Evolutionary conservation across 305 asterid genomes (phyloP), one percentile per base, ranked within the genome.

Genomic region (Fraxinus platypoda): DNA sequence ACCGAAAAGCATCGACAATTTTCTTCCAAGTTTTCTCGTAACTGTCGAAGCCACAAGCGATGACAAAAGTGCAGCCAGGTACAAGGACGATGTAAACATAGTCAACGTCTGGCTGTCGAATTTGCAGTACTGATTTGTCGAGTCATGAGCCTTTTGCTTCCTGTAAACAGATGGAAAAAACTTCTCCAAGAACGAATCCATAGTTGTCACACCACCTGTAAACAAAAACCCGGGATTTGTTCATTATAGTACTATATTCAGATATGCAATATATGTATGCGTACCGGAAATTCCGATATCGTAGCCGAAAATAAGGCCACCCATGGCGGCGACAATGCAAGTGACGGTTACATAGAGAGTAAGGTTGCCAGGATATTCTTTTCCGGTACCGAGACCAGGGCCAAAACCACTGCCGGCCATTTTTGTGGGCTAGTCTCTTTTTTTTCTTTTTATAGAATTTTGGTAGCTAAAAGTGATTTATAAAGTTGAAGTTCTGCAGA

Each of bases 231-330:
- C 17, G 33, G 33, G 57, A 46, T 46, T 46, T 46, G 2, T 46
- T 46, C 57, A 3, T 46, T 46, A 13, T 49, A 49, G 21, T 49
- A 49, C 21, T 15, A 46, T 46, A 13, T 46, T 13, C 1, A 3
- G 57, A 9, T 8, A 25, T 23, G 31, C 73, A 64, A 25, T 23
- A 25, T 64, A 9, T 8, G 73, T 26, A 13, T 19, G 52, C 35
- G 9, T 82, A 93, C 98, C 98, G 23, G 98, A 95, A 86, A 95
- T 93, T 11, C 98, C 98, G 0, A 95, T 90, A 77, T 95, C 98
- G 54, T 95, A 95, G 76, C 98, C 98, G 75, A 95, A 95, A 59
- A 95, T 95, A 8, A 95, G 92, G 11, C 98, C 98, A 0, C 98
- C 98, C 97, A 91, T 92, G 90, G 97, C 98, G 2, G 98, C 98